Evolutionary conservation across 495 filamentous ascomycete species (phyloP).

Genomic region (Corynascus novoguineensis): DNA sequence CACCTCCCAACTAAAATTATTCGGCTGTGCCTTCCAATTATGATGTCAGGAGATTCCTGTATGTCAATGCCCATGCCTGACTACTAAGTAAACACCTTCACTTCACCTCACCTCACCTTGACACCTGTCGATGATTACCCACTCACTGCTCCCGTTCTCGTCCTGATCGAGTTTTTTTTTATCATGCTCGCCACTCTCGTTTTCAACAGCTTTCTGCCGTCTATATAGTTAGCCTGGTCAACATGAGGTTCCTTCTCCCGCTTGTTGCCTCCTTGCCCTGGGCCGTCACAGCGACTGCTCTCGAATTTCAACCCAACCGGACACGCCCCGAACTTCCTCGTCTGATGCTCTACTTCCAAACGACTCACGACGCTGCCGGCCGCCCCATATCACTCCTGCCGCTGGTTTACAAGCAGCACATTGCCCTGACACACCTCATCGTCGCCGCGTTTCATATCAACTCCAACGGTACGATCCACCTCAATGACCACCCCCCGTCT

Average conservation of each 20-base stretch:
- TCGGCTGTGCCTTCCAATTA: too few relatives aligned
- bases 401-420: conserved; percentile 52
- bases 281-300: not conserved
- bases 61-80: too few relatives aligned
- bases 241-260: not conserved
- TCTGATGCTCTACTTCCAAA: conserved; percentile 68
- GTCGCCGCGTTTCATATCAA: conserved; percentile 73
- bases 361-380: conserved; percentile 48
- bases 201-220: not conserved
- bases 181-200: not conserved
- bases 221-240: not conserved
- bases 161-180: too few relatives aligned
- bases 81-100: too few relatives aligned
- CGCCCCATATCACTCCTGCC: conserved; percentile 68
- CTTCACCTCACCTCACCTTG: too few relatives aligned
- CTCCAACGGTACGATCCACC: conserved; percentile 52
- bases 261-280: not conserved
- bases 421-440: conserved; percentile 62
- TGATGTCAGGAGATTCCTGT: too few relatives aligned
- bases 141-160: too few relatives aligned
- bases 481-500: conserved; percentile 64
- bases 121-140: too few relatives aligned
- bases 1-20: too few relatives aligned
- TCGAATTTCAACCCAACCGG: not conserved
- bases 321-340: conserved; percentile 25